Evolutionary conservation across 2,329 filamentous ascomycete species (phyloP), one percentile per base, ranked within the genome.

Genomic region (Piedraia hortae): DNA sequence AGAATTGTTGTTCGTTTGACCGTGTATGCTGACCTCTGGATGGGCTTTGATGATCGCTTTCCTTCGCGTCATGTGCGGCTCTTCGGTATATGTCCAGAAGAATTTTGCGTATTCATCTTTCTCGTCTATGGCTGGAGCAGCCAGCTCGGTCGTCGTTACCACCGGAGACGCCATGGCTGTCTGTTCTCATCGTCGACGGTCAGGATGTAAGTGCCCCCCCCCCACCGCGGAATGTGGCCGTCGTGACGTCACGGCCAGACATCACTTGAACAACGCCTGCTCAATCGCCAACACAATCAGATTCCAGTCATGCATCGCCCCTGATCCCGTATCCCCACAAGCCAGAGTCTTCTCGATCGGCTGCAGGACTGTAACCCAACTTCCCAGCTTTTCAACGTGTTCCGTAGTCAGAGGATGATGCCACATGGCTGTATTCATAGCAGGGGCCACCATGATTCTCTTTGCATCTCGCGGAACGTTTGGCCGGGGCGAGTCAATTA

Each of bases 51-150:
- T 93, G 38, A 97, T 97, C 29, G 78, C 77, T 36, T 82, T 63
- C 26, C 85, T 63, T 35, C 85, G 59, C 14, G 82, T 85, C 34
- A 78, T 65, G 48, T 97, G 85, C 29, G 85, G 85, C 50, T 97
- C 85, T 46, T 97, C 85, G 6, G 85, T 91, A 44, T 97, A 93
- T 18, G 85, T 90, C 85, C 88, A 93, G 53, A 89, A 90, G 57
- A 93, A 93, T 28, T 17, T n/a, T 26, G 13, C 16, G 13, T 22
- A 16, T 29, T 23, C 6, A 24, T 20, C 10, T 17, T 10, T 17
- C 16, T 17, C 16, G 16, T 10, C 16, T n/a, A n/a, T n/a, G n/a
- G n/a, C n/a, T n/a, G n/a, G n/a, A n/a, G n/a, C n/a, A n/a, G n/a
- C n/a, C n/a, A n/a, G n/a, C n/a, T n/a, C n/a, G n/a, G n/a, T n/a